Evolutionary conservation across 2,329 filamentous ascomycete genomes (phyloP).

Genomic region (Sphaerulina musiva): DNA sequence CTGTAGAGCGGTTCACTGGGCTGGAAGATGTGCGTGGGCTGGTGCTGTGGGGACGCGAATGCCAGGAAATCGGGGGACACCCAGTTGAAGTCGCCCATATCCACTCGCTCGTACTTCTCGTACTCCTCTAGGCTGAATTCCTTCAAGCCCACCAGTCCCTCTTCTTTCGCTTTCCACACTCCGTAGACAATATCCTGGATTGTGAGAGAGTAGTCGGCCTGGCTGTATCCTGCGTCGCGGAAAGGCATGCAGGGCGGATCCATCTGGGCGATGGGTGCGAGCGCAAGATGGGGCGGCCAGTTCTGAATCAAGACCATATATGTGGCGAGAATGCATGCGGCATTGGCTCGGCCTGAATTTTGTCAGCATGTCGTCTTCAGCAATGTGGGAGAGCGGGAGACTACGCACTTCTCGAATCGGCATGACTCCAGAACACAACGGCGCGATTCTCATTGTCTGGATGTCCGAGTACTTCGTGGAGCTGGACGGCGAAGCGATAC

Average conservation of each 20-base stretch:
- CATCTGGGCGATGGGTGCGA: constrained; percentile 92
- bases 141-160: constrained; percentile 81
- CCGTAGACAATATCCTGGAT: constrained; percentile 98
- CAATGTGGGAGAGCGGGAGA: constrained; percentile 20
- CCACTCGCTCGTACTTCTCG: constrained; percentile 88
- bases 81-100: constrained; percentile 99
- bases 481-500: constrained; percentile 90
- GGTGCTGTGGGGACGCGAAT: constrained; percentile 88
- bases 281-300: constrained; percentile 91
- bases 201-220: constrained; percentile 91
- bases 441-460: constrained; percentile 83
- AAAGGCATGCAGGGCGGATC: constrained; percentile 98
- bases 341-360: constrained; percentile 71
- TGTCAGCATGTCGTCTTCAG: constrained; percentile 22
- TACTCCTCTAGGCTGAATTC: constrained; percentile 97
- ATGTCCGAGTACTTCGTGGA: constrained; percentile 89
- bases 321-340: constrained; percentile 87
- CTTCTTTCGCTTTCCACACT: constrained; percentile 97
- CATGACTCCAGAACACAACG: constrained; percentile 92
- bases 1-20: constrained; percentile 67
- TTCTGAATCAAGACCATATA: constrained; percentile 99
- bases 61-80: constrained; percentile 90
- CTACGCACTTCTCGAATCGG: constrained; percentile 75
- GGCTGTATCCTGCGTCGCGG: constrained; percentile 94
- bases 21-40: constrained; percentile 65